Conservation (phyloP, 768 basidiomycete genomes). For the Kwoniella shandongensis region DNA sequence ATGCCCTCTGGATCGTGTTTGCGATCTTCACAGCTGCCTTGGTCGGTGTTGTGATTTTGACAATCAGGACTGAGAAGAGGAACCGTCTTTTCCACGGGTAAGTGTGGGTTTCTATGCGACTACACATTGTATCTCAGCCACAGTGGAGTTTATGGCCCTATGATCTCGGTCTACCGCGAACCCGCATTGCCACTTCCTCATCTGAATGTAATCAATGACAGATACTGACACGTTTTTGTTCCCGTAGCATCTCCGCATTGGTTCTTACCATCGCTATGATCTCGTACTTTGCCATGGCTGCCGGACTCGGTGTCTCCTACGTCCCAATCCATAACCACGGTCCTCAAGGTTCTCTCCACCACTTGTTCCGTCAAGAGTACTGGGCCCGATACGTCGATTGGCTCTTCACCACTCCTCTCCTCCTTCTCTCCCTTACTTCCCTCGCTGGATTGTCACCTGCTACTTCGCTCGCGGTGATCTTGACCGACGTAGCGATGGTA, state of each 20-base stretch:
- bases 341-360: conserved; percentile 21
- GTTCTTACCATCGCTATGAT: conserved; percentile 49
- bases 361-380: conserved; percentile 44
- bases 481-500: conserved; percentile 47
- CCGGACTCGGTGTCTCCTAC: conserved; percentile 40
- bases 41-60: conserved; percentile 34
- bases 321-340: conserved; percentile 39
- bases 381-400: conserved; percentile 50
- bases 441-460: conserved; percentile 49
- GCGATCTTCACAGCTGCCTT: conserved; percentile 39
- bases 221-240: too few species aligned
- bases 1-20: conserved; percentile 47
- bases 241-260: conserved; percentile 37
- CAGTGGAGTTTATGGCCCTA: neutral
- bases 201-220: neutral
- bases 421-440: conserved; percentile 48
- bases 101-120: conserved; percentile 1
- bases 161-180: neutral
- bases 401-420: conserved; percentile 51
- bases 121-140: neutral
- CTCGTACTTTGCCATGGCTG: conserved; percentile 52
- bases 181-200: neutral
- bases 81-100: conserved; percentile 50
- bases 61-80: conserved; percentile 46
- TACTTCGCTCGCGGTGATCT: conserved; percentile 39